Evolutionary conservation across 1,139 yeast species (phyloP).

Genomic region (Yamadazyma spencermartinsiae): DNA sequence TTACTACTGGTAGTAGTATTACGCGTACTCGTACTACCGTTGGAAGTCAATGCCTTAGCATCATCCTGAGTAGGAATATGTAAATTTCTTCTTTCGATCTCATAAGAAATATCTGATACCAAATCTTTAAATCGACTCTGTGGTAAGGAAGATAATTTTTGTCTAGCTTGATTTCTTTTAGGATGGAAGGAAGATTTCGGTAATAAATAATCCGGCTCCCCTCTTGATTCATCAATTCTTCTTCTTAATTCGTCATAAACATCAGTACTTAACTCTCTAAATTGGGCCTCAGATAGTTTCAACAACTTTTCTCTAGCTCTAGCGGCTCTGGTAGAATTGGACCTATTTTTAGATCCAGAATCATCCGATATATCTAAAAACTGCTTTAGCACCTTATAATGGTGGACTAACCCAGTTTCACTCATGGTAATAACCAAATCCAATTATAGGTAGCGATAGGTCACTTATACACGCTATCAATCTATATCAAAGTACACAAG

Average conservation of each 20-base stretch:
- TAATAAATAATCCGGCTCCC: slow-evolving; percentile 62
- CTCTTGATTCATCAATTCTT: slow-evolving; percentile 56
- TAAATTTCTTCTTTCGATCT: slow-evolving; percentile 76
- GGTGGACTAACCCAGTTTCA: slow-evolving; percentile 43
- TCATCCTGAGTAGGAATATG: slow-evolving; percentile 23
- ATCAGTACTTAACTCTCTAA: slow-evolving; percentile 85
- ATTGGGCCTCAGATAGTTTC: slow-evolving; percentile 80
- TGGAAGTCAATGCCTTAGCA: background rate
- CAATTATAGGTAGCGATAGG: no score
- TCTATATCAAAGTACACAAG: no score
- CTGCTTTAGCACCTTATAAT: slow-evolving; percentile 52
- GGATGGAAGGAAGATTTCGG: slow-evolving; percentile 84
- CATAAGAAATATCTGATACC: slow-evolving; percentile 85
- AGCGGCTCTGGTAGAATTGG: slow-evolving; percentile 59
- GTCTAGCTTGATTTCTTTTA: slow-evolving; percentile 93
- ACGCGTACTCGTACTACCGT: slow-evolving; percentile 1
- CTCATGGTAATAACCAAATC: slow-evolving; percentile 28
- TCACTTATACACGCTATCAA: no score
- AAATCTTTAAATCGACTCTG: slow-evolving; percentile 82
- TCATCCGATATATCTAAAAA: slow-evolving; percentile 56
- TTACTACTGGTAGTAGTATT: background rate
- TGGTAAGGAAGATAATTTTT: slow-evolving; percentile 84
- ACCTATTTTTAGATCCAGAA: slow-evolving; percentile 39
- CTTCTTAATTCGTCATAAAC: slow-evolving; percentile 89
- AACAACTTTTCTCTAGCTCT: slow-evolving; percentile 84